Conservation (phyloP, 78 protist species). For the Bodo saltans region DNA sequence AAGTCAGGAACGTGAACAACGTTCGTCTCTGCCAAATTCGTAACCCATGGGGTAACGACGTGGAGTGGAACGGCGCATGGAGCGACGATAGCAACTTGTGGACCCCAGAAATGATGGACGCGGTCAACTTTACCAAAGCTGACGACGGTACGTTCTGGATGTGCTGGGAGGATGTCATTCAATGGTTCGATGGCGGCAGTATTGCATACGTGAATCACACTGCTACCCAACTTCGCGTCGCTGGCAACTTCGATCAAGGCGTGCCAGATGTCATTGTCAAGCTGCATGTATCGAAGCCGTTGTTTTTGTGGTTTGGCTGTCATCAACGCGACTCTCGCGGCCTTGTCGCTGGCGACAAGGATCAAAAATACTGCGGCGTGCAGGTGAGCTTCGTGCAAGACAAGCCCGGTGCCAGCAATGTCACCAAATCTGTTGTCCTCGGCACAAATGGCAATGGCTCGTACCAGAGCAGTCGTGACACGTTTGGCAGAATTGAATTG, state of each 20-base stretch:
- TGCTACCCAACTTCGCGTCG: not conserved
- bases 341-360: not conserved
- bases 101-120: constrained; percentile 31
- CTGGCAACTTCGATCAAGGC: constrained; percentile 9
- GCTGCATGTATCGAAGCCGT: not conserved
- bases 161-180: not conserved
- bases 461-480: not conserved
- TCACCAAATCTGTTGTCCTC: not conserved
- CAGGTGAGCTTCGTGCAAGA: not conserved
- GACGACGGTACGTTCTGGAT: constrained; percentile 41
- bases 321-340: constrained; percentile 20
- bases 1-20: not conserved
- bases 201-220: not conserved
- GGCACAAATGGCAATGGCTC: too few relatives aligned
- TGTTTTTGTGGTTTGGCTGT: not conserved
- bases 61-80: constrained; percentile 41
- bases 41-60: constrained; percentile 43
- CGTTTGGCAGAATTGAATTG: not conserved
- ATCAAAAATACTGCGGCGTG: not conserved
- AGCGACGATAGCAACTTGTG: not conserved
- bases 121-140: not conserved
- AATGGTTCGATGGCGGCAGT: constrained; percentile 14
- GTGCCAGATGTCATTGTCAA: not conserved
- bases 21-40: constrained; percentile 9
- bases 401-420: not conserved